Evolutionary conservation across 805 yeast species (phyloP).

Genomic region (Zygosaccharomyces lentus): DNA sequence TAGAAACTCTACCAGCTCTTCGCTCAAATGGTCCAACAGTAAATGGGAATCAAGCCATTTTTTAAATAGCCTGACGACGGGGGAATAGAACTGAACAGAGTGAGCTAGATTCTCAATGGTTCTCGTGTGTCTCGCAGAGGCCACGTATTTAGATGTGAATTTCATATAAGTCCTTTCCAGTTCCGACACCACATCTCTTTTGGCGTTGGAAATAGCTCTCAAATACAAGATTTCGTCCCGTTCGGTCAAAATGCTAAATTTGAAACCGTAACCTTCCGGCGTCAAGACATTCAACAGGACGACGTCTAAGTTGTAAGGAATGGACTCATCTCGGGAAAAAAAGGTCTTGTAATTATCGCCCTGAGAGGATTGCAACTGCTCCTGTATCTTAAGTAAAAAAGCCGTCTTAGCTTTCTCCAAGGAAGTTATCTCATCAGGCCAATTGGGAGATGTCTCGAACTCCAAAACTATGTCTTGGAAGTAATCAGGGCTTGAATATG

Average conservation of each 20-base stretch:
- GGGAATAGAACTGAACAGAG: constrained; percentile 66
- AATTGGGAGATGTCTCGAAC: constrained; percentile 82
- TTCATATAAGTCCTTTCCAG: constrained; percentile 59
- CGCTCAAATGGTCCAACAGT: constrained; percentile 63
- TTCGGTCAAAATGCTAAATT: constrained; percentile 71
- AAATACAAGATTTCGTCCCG: constrained; percentile 73
- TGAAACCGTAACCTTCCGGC: constrained; percentile 89
- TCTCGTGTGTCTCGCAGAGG: constrained; percentile 75
- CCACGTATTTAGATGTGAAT: constrained; percentile 60
- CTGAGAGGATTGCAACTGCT: constrained; percentile 40
- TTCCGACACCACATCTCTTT: constrained; percentile 53
- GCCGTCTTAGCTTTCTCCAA: constrained; percentile 90
- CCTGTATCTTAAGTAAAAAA: constrained; percentile 67
- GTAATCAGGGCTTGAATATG: constrained; percentile 67
- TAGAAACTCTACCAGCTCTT: constrained; percentile 76
- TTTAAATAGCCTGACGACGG: constrained; percentile 81
- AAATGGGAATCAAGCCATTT: constrained; percentile 85
- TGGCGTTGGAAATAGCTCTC: constrained; percentile 64
- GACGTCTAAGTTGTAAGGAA: constrained; percentile 62
- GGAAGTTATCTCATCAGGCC: constrained; percentile 92
- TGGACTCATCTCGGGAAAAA: constrained; percentile 60
- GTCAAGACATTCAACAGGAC: constrained; percentile 61
- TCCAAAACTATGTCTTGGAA: constrained; percentile 78
- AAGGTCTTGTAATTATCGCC: constrained; percentile 54
- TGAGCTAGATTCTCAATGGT: constrained; percentile 66